Conservation (phyloP, 768 basidiomycete species). For the Amanita rubescens region DNA sequence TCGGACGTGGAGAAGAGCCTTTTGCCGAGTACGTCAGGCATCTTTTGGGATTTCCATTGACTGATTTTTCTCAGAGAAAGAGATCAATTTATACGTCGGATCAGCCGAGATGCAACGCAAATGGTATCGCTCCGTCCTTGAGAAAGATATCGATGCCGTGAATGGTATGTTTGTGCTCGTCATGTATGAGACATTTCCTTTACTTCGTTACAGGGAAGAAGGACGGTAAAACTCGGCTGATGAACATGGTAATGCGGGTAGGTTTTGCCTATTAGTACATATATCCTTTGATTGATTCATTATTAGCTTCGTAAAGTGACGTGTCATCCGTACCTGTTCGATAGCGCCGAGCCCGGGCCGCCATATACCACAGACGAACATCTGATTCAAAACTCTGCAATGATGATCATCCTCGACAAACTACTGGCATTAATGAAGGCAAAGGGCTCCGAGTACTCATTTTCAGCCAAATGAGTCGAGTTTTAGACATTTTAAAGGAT, state of each 20-base stretch:
- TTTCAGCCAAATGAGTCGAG: conserved; percentile 99
- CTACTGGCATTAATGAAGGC: conserved; percentile 82
- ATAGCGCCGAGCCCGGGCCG: conserved; percentile 97
- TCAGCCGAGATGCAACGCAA: conserved; percentile 96
- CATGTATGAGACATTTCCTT: neutral
- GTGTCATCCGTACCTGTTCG: conserved; percentile 88
- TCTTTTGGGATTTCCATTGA: neutral
- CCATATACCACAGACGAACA: conserved; percentile 99
- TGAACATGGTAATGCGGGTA: conserved; percentile 99
- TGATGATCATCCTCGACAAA: conserved; percentile 97
- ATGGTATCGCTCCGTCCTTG: conserved; percentile 93
- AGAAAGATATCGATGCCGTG: conserved; percentile 98
- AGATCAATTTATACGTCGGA: conserved; percentile 97
- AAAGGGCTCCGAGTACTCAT: conserved; percentile 96
- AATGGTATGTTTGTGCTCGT: conserved; percentile 51
- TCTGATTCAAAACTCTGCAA: conserved; percentile 87
- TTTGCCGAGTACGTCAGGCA: conserved; percentile 58
- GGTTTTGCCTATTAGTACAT: neutral
- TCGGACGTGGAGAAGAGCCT: conserved; percentile 95
- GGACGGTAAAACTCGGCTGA: conserved; percentile 93
- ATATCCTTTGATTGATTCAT: neutral
- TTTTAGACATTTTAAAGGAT: conserved; percentile 95
- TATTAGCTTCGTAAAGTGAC: conserved; percentile 72
- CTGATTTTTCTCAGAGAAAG: conserved; percentile 60
- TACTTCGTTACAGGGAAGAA: conserved; percentile 64